Evolutionary conservation across 2,329 filamentous ascomycete genomes (phyloP).

Genomic region (Neocatenulostroma microsporum): DNA sequence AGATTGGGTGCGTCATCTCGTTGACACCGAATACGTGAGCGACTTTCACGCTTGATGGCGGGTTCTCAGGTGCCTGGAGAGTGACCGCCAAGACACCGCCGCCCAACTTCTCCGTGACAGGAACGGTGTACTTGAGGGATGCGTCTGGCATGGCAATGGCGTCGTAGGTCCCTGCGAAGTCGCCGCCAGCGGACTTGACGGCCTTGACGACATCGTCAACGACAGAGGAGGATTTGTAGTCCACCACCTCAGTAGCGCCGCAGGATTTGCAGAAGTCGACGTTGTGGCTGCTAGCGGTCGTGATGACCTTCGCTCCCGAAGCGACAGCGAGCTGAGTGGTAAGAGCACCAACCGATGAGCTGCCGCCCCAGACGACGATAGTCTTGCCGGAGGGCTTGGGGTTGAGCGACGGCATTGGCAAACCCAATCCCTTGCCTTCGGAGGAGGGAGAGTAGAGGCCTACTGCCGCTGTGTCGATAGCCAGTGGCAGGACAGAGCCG

Average conservation of each 20-base stretch:
- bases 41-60: slow-evolving; percentile 22
- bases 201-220: slow-evolving; percentile 34
- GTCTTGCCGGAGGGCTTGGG: slow-evolving; percentile 30
- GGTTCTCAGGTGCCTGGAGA: slow-evolving; percentile 16
- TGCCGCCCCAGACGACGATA: slow-evolving; percentile 33
- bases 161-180: slow-evolving; percentile 39
- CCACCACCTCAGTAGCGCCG: slow-evolving; percentile 26
- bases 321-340: slow-evolving; percentile 31
- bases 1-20: slow-evolving; percentile 19
- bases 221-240: slow-evolving; percentile 28
- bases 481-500: slow-evolving; percentile 38
- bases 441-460: slow-evolving; percentile 34
- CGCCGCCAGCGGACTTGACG: slow-evolving; percentile 30
- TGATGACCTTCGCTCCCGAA: slow-evolving; percentile 28
- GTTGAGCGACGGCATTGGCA: slow-evolving; percentile 31
- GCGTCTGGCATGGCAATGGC: slow-evolving; percentile 20
- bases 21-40: slow-evolving; percentile 23
- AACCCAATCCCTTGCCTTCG: slow-evolving; percentile 27
- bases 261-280: slow-evolving; percentile 24
- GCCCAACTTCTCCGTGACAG: slow-evolving; percentile 24
- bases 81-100: slow-evolving; percentile 18
- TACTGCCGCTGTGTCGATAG: slow-evolving; percentile 37
- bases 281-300: slow-evolving; percentile 28
- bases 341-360: slow-evolving; percentile 28
- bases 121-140: slow-evolving; percentile 18